Percentiles rank a stretch among this genome's conserved stretches.
These are phyloP conservation scores for Solanum arcanum DNA, from an alignment of 257 asterid genomes.

Conservation along the genomic window DNA sequence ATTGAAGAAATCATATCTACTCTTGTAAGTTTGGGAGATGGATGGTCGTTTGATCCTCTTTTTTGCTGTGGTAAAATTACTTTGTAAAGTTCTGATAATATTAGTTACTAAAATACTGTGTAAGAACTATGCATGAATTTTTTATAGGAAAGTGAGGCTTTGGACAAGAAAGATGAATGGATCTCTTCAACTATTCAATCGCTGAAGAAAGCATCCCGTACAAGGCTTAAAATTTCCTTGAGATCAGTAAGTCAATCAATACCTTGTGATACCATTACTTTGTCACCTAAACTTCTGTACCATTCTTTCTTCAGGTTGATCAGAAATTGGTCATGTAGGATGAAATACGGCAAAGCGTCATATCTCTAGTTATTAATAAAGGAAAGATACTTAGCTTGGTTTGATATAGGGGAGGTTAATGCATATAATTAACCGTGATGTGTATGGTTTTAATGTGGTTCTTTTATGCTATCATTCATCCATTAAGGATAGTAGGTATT, in stretches of 20 bases:
- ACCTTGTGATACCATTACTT: background rate
- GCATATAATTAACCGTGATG: background rate
- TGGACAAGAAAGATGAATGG: conserved; percentile 49
- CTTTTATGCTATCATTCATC: background rate
- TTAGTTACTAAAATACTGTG: background rate
- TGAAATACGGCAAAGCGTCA: background rate
- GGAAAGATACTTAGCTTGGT: background rate
- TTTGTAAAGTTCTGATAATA: background rate
- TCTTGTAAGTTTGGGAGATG: conserved; percentile 37
- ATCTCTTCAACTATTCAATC: conserved; percentile 54
- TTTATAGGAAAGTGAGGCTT: conserved; percentile 50
- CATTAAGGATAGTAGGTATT: background rate
- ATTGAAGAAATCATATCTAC: conserved; percentile 59
- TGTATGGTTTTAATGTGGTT: background rate
- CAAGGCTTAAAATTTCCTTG: conserved; percentile 75
- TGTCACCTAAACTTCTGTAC: background rate
- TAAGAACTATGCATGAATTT: background rate
- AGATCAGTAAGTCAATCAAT: conserved; percentile 47
- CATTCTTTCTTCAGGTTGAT: background rate
- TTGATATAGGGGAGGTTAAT: background rate
- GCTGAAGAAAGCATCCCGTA: conserved; percentile 71
- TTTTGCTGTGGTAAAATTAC: background rate
- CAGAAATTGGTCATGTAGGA: background rate
- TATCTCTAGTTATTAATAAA: too few relatives aligned
- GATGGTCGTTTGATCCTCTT: background rate